phyloP scores from a whole-genome alignment of 768 basidiomycete genomes.

The Naganishia onofrii region DNA sequence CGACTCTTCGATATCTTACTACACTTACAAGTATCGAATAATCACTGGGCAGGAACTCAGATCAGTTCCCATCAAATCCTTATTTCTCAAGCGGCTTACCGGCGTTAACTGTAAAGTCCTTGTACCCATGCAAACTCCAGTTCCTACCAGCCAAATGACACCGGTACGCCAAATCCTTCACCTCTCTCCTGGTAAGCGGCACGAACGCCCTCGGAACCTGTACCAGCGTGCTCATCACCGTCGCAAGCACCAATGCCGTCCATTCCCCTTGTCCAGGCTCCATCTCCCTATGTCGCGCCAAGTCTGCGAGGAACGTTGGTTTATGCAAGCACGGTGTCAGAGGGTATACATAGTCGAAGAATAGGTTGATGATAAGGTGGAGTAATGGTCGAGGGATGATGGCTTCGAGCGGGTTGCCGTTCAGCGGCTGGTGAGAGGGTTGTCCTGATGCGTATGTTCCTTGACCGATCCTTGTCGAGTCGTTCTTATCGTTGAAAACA shows the following conservation, averaged over 20 bases:
- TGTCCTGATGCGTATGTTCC: slow-evolving; percentile 54
- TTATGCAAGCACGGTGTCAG: slow-evolving; percentile 87
- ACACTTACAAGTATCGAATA: slow-evolving; percentile 78
- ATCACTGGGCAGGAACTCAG: slow-evolving; percentile 59
- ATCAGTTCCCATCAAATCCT: not conserved
- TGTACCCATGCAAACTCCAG: slow-evolving; percentile 36
- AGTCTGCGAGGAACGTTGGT: slow-evolving; percentile 86
- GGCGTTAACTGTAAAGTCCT: slow-evolving; percentile 34
- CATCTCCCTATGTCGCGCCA: slow-evolving; percentile 74
- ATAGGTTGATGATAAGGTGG: slow-evolving; percentile 75
- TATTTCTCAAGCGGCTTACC: slow-evolving; percentile 32
- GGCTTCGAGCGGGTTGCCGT: slow-evolving; percentile 69
- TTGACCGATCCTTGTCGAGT: not conserved
- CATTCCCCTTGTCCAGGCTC: slow-evolving; percentile 71
- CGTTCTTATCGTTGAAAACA: not conserved
- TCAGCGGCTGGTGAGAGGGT: slow-evolving; percentile 54
- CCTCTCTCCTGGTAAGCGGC: slow-evolving; percentile 69
- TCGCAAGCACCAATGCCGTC: slow-evolving; percentile 85
- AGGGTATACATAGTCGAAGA: slow-evolving; percentile 91
- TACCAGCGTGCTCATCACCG: slow-evolving; percentile 79
- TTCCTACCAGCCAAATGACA: slow-evolving; percentile 60
- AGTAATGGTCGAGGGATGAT: slow-evolving; percentile 78
- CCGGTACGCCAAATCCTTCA: slow-evolving; percentile 75
- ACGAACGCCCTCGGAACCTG: slow-evolving; percentile 85
- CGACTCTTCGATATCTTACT: not conserved